These are phyloP conservation scores for Wallacemonas sp. DNA, from an alignment of 208 protist species.

Conservation along the genomic window DNA sequence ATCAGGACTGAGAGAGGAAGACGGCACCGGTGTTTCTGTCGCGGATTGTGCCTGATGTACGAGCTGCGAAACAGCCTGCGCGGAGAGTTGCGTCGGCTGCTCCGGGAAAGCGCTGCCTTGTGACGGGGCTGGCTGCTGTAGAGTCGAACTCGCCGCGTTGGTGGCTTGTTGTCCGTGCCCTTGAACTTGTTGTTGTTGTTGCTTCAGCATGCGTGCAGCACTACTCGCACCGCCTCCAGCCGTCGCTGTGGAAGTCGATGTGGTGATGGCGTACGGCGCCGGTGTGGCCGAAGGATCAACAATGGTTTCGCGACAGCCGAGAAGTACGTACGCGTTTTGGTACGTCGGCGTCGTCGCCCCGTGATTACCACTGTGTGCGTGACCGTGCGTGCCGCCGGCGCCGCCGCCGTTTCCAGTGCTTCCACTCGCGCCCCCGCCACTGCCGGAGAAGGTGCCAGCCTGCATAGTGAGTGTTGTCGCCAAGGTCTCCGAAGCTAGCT, in stretches of 20 bases:
- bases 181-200: conserved; percentile 6
- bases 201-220: conserved; percentile 11
- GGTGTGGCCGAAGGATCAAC: background rate
- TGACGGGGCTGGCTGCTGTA: too few species aligned
- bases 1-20: background rate
- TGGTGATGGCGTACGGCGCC: background rate
- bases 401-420: too few species aligned
- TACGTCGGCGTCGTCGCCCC: background rate
- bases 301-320: conserved; percentile 2
- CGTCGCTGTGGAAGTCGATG: background rate
- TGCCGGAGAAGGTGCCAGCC: background rate
- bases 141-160: background rate
- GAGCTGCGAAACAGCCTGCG: conserved; percentile 6
- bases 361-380: background rate
- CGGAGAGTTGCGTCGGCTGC: too few species aligned
- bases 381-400: too few species aligned
- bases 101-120: too few species aligned
- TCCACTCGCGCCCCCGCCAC: background rate
- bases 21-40: background rate
- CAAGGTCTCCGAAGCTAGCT: conserved; percentile 9
- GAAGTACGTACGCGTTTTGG: background rate
- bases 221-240: conserved; percentile 8
- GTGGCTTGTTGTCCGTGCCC: too few species aligned
- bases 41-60: conserved; percentile 4
- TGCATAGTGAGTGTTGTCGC: background rate